Base-by-base conservation (phyloP, 176 grass and related monocot species). In the Ensete glaucum region DNA sequence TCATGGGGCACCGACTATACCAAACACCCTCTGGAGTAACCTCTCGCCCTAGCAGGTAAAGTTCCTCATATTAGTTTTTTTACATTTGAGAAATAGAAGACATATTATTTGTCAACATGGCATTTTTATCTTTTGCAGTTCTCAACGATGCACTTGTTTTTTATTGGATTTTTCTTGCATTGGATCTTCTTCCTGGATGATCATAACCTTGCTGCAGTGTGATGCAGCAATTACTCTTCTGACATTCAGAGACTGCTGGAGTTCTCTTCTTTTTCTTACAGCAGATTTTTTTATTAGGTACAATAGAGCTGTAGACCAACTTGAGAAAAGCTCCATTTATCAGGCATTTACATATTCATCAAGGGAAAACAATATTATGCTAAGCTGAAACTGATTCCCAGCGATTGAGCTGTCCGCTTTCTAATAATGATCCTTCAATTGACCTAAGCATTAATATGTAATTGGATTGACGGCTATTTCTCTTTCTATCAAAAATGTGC, bases 1-100 rank as follows among this genome's bases (percentile, higher is more conserved):
- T 99, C 60, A 99, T 99, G 96, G 96, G 96, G 55, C 90, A 94
- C 53, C 84, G 96, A 23, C 75, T 95, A 67, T 95, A 99, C 76
- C 86, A 86, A 80, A 84, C 12, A 23, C 82, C 96, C 10, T 89
- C 82, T 79, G 78, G 82, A 73, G 81, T 94, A 77, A 99, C 91
- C 76, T 99, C 95, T 81, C 89, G 82, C 16, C 96, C 91, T 84
- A 83, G 94, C 82, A 99, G 96, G 96, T 99, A 91, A 74, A 75
- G 70, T 50, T 2, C 34, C 56, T 24, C 1, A 23, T 34, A 58
- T 16, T 65, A 11, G 13, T 56, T 56, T 78, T 23, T 20, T 85
- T 73, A 53, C 80, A 65, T 49, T 48, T 51, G 14, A 78, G 54
- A 75, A 58, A 22, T n/a, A 43, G 23, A 16, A 58, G 17, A 50